phyloP scores from a whole-genome alignment of 805 yeast species.

The Pichia exigua region DNA sequence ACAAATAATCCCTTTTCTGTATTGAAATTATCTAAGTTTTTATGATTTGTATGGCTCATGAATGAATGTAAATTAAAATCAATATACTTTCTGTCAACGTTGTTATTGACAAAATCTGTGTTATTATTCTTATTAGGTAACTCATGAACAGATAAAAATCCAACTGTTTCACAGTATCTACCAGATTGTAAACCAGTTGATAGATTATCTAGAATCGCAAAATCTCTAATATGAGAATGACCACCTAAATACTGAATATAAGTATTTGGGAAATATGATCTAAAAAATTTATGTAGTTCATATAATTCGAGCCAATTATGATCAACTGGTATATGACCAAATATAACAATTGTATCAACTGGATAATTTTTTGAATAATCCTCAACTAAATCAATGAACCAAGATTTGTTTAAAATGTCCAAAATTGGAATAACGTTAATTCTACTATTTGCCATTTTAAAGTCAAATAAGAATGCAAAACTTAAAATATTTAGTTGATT shows the following conservation, averaged over 20 bases:
- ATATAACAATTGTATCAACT: constrained; percentile 60
- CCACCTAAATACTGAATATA: constrained; percentile 89
- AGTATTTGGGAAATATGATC: constrained; percentile 51
- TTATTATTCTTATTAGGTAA: constrained; percentile 1
- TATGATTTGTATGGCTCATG: constrained; percentile 44
- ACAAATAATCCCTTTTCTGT: constrained; percentile 49
- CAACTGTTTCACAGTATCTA: constrained; percentile 87
- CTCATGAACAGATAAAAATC: constrained; percentile 56
- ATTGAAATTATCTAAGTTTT: constrained; percentile 31
- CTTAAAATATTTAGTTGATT: constrained; percentile 49
- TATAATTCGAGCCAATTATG: constrained; percentile 49
- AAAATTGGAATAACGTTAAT: constrained; percentile 58
- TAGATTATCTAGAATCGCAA: constrained; percentile 52
- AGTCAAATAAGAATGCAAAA: constrained; percentile 75
- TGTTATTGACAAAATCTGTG: constrained; percentile 7
- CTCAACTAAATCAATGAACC: constrained; percentile 51
- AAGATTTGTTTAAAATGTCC: constrained; percentile 44
- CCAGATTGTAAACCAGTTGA: constrained; percentile 89
- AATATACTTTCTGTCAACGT: constrained; percentile 57
- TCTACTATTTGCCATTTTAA: constrained; percentile 47
- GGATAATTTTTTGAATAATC: constrained; percentile 27
- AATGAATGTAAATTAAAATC: constrained; percentile 77
- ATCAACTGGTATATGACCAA: constrained; percentile 72
- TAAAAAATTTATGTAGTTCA: constrained; percentile 39
- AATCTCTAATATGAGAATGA: constrained; percentile 88